Conservation (phyloP, 1,284 basidiomycete species). For the Ceratobasidium sp. region DNA sequence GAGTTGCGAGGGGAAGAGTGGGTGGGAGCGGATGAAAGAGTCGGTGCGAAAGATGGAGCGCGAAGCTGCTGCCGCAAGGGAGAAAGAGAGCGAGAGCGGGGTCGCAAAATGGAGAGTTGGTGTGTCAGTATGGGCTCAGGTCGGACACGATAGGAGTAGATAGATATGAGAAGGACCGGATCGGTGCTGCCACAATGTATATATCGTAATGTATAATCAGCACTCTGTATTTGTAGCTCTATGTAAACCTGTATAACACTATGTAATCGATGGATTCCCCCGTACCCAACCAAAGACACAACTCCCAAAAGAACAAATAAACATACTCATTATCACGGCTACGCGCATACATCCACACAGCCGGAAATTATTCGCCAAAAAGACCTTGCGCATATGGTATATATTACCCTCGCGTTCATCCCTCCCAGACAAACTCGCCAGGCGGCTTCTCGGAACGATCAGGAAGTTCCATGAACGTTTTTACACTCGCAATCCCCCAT, state of each 20-base stretch:
- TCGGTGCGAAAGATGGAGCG: conserved; percentile 3
- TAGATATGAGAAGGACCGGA: no score
- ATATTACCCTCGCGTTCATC: background rate
- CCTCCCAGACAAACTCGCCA: conserved; percentile 28
- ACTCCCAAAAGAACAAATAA: conserved; percentile 38
- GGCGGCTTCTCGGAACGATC: conserved; percentile 4
- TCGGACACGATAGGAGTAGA: background rate
- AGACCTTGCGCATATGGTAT: no score
- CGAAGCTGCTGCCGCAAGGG: background rate
- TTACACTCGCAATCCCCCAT: conserved; percentile 83
- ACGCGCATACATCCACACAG: background rate
- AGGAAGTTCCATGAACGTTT: conserved; percentile 73
- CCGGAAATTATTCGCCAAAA: background rate
- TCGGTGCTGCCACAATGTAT: no score
- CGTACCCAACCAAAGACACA: background rate
- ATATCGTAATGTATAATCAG: no score
- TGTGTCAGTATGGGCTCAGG: background rate
- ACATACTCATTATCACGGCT: conserved; percentile 17
- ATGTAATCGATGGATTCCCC: background rate
- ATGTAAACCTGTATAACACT: background rate
- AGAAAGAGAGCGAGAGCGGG: background rate
- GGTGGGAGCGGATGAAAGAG: conserved; percentile 3
- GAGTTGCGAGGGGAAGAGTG: background rate
- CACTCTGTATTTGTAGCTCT: background rate
- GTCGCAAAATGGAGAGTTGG: background rate